phyloP scores from a whole-genome alignment of 163 green algal species.

The Coccomyxa subellipsoidea region DNA sequence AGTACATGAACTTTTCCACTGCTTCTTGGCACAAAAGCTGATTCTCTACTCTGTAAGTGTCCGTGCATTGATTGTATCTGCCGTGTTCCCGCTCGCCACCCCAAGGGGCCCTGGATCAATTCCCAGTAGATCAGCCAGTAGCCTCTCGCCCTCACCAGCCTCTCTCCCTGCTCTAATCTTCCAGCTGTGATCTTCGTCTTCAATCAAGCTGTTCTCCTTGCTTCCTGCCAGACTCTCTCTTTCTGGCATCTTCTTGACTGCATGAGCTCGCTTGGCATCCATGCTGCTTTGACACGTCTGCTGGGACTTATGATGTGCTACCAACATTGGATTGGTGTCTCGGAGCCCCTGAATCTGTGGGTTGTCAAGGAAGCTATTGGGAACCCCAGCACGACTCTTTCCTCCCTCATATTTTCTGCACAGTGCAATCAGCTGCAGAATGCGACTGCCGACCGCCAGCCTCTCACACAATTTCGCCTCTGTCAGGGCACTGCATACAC shows the following conservation, averaged over 20 bases:
- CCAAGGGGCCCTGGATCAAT: too few relatives aligned
- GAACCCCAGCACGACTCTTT: neutral
- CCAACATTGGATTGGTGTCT: neutral
- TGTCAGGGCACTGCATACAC: neutral
- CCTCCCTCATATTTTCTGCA: slow-evolving; percentile 62
- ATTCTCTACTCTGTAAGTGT: too few relatives aligned
- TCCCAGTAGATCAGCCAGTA: too few relatives aligned
- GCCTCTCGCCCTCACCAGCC: neutral
- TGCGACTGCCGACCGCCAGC: slow-evolving; percentile 48
- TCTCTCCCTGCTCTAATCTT: neutral
- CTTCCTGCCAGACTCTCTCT: neutral
- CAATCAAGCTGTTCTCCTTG: neutral
- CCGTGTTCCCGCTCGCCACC: too few relatives aligned
- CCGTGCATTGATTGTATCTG: too few relatives aligned
- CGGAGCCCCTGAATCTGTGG: neutral
- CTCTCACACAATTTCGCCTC: neutral
- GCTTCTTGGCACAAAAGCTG: too few relatives aligned
- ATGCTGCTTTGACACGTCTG: neutral
- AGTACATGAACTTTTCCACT: too few relatives aligned
- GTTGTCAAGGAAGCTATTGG: neutral
- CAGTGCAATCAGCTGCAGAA: slow-evolving; percentile 77
- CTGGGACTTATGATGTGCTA: neutral
- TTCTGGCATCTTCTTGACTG: neutral
- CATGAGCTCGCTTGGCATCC: neutral
- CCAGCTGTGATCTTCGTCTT: neutral